Evolutionary conservation across 257 asterid genomes (phyloP).

Genomic region (Solanum raphanifolium): DNA sequence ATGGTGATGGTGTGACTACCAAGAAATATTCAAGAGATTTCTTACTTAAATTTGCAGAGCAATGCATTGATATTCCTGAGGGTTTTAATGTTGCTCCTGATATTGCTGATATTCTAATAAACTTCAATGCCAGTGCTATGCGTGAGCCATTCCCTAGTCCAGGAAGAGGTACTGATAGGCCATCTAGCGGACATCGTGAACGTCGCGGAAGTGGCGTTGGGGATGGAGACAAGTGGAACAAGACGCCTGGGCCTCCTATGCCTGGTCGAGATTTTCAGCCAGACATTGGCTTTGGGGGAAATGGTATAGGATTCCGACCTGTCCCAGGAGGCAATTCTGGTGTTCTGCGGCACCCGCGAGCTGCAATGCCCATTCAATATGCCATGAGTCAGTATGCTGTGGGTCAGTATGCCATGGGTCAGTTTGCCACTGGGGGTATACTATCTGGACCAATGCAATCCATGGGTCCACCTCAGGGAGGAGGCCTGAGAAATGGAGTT

Average conservation of each 20-base stretch:
- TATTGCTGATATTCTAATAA: slow-evolving; percentile 31
- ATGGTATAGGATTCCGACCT: slow-evolving; percentile 39
- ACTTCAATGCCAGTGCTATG: slow-evolving; percentile 12
- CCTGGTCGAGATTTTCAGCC: slow-evolving; percentile 38
- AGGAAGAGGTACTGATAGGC: slow-evolving; percentile 52
- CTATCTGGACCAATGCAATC: slow-evolving; percentile 65
- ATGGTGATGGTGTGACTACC: slow-evolving; percentile 27
- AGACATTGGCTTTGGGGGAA: slow-evolving; percentile 31
- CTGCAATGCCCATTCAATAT: slow-evolving; percentile 40
- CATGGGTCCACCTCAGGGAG: slow-evolving; percentile 56
- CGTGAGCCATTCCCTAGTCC: slow-evolving; percentile 40
- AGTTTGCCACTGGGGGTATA: slow-evolving; percentile 18
- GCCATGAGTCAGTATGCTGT: slow-evolving; percentile 16
- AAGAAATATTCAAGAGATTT: slow-evolving; percentile 83
- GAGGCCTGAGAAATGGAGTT: slow-evolving; percentile 44
- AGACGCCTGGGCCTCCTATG: slow-evolving; percentile 40
- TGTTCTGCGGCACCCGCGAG: slow-evolving; percentile 51
- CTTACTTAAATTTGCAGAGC: slow-evolving; percentile 61
- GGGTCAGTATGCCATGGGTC: slow-evolving; percentile 16
- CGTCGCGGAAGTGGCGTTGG: slow-evolving; percentile 49
- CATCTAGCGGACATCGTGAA: slow-evolving; percentile 39
- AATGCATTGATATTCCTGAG: slow-evolving; percentile 54
- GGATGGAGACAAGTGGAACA: slow-evolving; percentile 69
- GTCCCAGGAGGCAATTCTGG: slow-evolving; percentile 56
- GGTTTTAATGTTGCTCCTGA: slow-evolving; percentile 44